Base-by-base conservation (phyloP, 371 early-diverging fungal genomes). In the Rhizomucor miehei region DNA sequence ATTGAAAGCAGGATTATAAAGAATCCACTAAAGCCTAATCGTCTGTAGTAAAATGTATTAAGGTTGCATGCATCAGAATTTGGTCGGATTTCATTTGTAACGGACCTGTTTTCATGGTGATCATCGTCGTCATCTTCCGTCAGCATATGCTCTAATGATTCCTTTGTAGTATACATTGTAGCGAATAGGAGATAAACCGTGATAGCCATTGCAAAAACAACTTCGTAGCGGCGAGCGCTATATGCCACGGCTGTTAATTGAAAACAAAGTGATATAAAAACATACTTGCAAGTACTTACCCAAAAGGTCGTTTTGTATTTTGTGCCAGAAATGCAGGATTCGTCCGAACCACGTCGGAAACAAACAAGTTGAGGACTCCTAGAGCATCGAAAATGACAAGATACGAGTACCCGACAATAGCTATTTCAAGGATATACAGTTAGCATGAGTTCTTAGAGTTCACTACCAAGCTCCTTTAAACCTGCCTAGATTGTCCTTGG, bases 101-200 rank as follows among this genome's bases (percentile, higher is more conserved):
- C 51, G 66, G 68, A 63, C 66, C 63, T 46, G 49, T 60, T 38
- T 1, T 23, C 64, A 65, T 71, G 66, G 12, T 61, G 57, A 36
- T 65, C 66, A 37, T 61, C 71, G 13, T 66, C 62, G 6, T 21
- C 45, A 20, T 25, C 37, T 50, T 78, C 80, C 23, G 81, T 60
- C 50, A 86, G 67, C 21, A 81, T 54, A 56, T 86, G 84, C 44
- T 86, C 84, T 20, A 84, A 57, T 16, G 81, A 79, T 66, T 86
- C 86, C 54, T 86, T 86, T n/a, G 81, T 74, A 55, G 77, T 80
- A 54, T 84, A 77, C 82, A 86, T 83, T 3, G 82, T 82, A n/a
- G 73, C 79, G 60, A 84, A 86, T 39, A 86, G 56, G 20, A 86
- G 63, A 54, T 77, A 86, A 40, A 86, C 77, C 8, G 77, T 75